Evolutionary conservation across 768 basidiomycete genomes (phyloP), one percentile per base, ranked within the genome.

Genomic region (Suillus subaureus): DNA sequence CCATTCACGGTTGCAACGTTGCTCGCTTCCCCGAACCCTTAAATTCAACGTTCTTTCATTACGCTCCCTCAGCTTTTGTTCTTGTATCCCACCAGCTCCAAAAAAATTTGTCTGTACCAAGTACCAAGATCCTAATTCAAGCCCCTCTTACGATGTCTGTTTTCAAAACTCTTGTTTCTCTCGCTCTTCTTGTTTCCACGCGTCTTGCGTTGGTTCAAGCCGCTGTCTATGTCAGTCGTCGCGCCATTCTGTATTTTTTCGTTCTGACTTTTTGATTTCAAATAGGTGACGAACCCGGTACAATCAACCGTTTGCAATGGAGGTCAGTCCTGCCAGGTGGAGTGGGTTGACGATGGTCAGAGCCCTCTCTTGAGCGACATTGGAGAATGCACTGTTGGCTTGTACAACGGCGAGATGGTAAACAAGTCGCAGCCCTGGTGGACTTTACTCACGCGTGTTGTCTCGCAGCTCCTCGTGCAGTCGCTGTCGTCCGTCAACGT

Each of bases 341-440:
- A 79, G 54, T 93, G 90, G 90, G 65, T 85, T 1, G 91, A 93
- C 63, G 80, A 93, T 67, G 90, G 90, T 21, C 45, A 66, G 12
- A 43, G 63, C 1, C 91, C 91, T 4, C 73, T 85, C 21, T 67
- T 85, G n/a, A 49, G 77, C 7, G 64, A 70, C 40, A 82, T 92
- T 57, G 89, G 89, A 4, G 72, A 83, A 0, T 82, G 84, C 61
- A 76, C 77, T 3, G 81, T 89, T 61, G 88, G 79, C 1, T 75
- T 93, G 39, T 92, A 84, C 67, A 82, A 81, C n/a, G 87, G 87
- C 11, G 72, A 83, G 9, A 72, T 80, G 76, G 89, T 88, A 65
- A 58, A 82, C 18, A 60, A 21, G 9, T 18, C 28, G 16, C 26
- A n/a, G n/a, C 31, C 54, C 33, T 49, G 40, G 55, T 58, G 28